phyloP scores from a whole-genome alignment of 495 filamentous ascomycete species.

The Neurospora tetrasperma region DNA sequence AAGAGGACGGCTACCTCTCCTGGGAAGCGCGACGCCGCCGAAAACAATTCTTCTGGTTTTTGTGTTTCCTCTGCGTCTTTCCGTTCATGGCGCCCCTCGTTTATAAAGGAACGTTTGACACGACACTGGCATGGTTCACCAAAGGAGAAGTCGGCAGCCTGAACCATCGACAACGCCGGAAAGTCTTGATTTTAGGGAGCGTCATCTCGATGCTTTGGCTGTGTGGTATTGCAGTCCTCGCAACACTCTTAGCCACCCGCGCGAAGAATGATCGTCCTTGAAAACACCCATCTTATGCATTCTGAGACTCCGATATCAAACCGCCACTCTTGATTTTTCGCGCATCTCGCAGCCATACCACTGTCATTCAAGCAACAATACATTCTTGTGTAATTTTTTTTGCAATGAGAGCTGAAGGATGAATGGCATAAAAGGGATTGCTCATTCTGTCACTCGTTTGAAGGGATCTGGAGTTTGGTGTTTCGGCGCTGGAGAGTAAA shows the following conservation, averaged over 20 bases:
- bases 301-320: not conserved
- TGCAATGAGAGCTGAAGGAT: not conserved
- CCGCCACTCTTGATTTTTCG: not conserved
- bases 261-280: not conserved
- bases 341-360: not conserved
- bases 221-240: constrained; percentile 3
- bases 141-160: constrained; percentile 21
- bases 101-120: constrained; percentile 17
- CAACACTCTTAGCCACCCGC: constrained; percentile 2
- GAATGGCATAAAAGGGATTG: not conserved
- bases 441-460: not conserved
- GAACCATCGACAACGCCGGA: constrained; percentile 18
- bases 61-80: constrained; percentile 19
- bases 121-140: constrained; percentile 24
- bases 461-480: not conserved
- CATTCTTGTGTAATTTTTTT: not conserved
- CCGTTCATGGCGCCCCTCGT: constrained; percentile 26
- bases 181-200: constrained; percentile 11
- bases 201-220: constrained; percentile 14
- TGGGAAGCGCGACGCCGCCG: constrained; percentile 15
- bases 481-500: not conserved
- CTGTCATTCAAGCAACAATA: not conserved
- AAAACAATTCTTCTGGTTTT: constrained; percentile 17
- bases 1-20: constrained; percentile 21
- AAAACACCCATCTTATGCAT: not conserved